phyloP scores from a whole-genome alignment of 768 basidiomycete species.

The Strobilomyces confusus region DNA sequence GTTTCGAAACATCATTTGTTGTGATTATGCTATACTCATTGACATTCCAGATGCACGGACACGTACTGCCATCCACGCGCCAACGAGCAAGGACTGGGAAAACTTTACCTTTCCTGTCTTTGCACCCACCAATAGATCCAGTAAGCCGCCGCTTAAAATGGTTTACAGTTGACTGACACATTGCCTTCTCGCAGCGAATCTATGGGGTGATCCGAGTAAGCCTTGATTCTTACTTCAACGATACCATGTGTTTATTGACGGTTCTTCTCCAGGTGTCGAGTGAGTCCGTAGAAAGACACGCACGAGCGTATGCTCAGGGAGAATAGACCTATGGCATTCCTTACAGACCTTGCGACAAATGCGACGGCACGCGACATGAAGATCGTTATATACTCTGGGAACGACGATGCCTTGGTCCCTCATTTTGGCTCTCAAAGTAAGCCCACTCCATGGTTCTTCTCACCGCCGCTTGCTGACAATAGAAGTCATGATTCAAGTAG shows the following conservation, averaged over 20 bases:
- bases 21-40: conserved; percentile 40
- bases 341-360: conserved; percentile 63
- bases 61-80: conserved; percentile 62
- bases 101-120: conserved; percentile 24
- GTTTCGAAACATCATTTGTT: conserved; percentile 29
- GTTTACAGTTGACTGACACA: background rate
- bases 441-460: conserved; percentile 5
- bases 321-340: conserved; percentile 56
- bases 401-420: conserved; percentile 61
- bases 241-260: background rate
- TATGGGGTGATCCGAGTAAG: conserved; percentile 33
- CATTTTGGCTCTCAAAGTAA: conserved; percentile 61
- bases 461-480: background rate
- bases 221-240: background rate
- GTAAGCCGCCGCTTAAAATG: conserved; percentile 11
- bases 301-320: background rate
- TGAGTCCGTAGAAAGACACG: conserved; percentile 17
- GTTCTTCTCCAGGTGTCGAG: conserved; percentile 28
- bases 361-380: conserved; percentile 45
- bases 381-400: conserved; percentile 60
- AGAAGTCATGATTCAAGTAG: conserved; percentile 53
- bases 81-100: conserved; percentile 53
- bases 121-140: background rate
- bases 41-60: conserved; percentile 42
- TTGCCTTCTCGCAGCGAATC: conserved; percentile 9